phyloP scores from a whole-genome alignment of 495 filamentous ascomycete species.

The Opeltia flavorubescens region DNA sequence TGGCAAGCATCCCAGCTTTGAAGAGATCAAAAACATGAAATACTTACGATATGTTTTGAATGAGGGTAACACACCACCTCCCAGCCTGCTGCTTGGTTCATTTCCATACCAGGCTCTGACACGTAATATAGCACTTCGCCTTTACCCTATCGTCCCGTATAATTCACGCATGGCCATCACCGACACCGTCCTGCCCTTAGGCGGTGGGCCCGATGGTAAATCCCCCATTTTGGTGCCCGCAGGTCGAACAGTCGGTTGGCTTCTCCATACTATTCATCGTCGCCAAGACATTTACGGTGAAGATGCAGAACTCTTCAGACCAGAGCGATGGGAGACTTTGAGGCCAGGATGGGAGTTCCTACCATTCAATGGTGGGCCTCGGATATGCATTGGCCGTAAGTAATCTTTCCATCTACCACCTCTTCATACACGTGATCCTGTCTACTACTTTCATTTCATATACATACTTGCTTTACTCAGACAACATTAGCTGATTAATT shows the following conservation, averaged over 20 bases:
- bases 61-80: slow-evolving; percentile 20
- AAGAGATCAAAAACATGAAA: slow-evolving; percentile 29
- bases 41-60: slow-evolving; percentile 36
- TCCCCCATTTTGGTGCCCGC: slow-evolving; percentile 28
- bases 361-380: slow-evolving; percentile 59
- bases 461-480: too few relatives aligned
- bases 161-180: slow-evolving; percentile 34
- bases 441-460: too few relatives aligned
- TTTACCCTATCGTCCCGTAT: slow-evolving; percentile 40
- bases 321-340: slow-evolving; percentile 48
- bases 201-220: slow-evolving; percentile 33
- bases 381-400: slow-evolving; percentile 66
- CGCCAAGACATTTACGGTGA: slow-evolving; percentile 41
- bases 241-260: slow-evolving; percentile 28
- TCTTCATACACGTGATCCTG: background rate
- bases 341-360: slow-evolving; percentile 45
- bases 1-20: slow-evolving; percentile 25
- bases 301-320: slow-evolving; percentile 38
- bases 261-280: slow-evolving; percentile 45
- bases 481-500: background rate
- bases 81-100: background rate
- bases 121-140: slow-evolving; percentile 31
- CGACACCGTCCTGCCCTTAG: slow-evolving; percentile 36
- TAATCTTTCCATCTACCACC: slow-evolving; percentile 5
- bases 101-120: background rate